Evolutionary conservation across 2,329 filamentous ascomycete genomes (phyloP), one percentile per base, ranked within the genome.

Genomic region (Fusarium vanettenii): DNA sequence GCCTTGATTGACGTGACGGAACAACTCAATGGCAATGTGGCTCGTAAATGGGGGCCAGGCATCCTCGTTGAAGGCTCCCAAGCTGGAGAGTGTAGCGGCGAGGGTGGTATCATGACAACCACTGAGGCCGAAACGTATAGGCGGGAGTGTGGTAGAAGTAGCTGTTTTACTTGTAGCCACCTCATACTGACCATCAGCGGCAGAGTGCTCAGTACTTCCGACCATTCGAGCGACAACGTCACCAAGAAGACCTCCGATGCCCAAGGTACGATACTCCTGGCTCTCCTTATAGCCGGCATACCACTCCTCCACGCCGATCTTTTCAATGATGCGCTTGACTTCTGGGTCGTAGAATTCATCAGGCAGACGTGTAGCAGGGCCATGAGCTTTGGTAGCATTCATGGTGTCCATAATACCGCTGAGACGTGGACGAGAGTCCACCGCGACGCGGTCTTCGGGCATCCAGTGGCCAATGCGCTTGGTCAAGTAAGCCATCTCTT

Each of bases 31-130:
- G 35, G 97, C 95, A 74, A 99, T 89, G 78, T 97, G 95, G 77
- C 94, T 96, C 0, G 96, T 98, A 80, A 96, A 99, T 0, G 95
- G 95, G 1, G 97, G 97, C 97, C 97, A 99, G 39, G 89, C 88
- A 57, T 89, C 89, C 22, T 86, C 85, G 48, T 94, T 87, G 80
- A 94, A 97, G 4, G 93, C 93, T 4, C 96, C 97, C 8, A 98
- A 84, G 75, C 94, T 94, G 18, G 92, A 86, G 31, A 99, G 85
- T 2, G 95, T 86, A 2, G 90, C 94, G 4, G 94, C 97, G 6
- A 99, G 88, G 1, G 97, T 98, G 3, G 97, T 98, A 80, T 98
- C 95, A 83, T 98, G 95, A 79, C 95, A 98, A 35, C 95, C 95
- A 75, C 91, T 94, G 79, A 98, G 86, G 18, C 91, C 92, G 74